Conservation (phyloP, 768 basidiomycete species). For the Pulveroboletus sp. region DNA sequence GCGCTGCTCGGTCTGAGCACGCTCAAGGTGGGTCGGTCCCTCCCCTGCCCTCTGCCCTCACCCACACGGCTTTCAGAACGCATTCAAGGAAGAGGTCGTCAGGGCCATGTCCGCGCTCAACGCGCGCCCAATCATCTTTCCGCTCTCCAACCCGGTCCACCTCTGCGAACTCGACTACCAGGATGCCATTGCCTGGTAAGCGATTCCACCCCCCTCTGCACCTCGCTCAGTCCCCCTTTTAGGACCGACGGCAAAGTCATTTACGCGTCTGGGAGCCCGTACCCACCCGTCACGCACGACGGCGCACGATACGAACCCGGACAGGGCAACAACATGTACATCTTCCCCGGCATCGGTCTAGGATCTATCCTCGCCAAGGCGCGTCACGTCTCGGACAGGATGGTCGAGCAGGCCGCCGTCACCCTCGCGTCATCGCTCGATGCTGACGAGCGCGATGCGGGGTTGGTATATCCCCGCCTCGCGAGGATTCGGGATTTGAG, state of each 20-base stretch:
- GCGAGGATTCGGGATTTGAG: constrained; percentile 66
- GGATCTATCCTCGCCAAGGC: constrained; percentile 60
- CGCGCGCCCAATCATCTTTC: constrained; percentile 75
- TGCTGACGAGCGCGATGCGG: constrained; percentile 49
- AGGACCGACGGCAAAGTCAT: constrained; percentile 66
- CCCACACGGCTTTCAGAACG: constrained; percentile 32
- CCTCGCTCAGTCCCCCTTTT: background rate
- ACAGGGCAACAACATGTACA: constrained; percentile 83
- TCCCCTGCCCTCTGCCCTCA: background rate
- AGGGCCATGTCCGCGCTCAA: constrained; percentile 63
- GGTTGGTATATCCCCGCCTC: constrained; percentile 68
- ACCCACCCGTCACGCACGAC: constrained; percentile 47
- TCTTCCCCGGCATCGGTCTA: constrained; percentile 61
- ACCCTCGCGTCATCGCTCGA: constrained; percentile 58
- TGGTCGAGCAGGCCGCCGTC: constrained; percentile 67
- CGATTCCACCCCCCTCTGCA: background rate
- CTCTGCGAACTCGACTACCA: constrained; percentile 59
- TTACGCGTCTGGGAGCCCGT: constrained; percentile 75
- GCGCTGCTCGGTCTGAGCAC: constrained; percentile 77
- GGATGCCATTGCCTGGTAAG: constrained; percentile 58
- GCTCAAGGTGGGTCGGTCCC: constrained; percentile 24
- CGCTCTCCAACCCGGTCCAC: constrained; percentile 71
- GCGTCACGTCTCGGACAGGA: constrained; percentile 57
- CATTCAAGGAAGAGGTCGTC: constrained; percentile 65
- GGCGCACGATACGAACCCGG: constrained; percentile 57